Conservation (phyloP, 331 rosid species). For the Pyracantha coccinea region DNA sequence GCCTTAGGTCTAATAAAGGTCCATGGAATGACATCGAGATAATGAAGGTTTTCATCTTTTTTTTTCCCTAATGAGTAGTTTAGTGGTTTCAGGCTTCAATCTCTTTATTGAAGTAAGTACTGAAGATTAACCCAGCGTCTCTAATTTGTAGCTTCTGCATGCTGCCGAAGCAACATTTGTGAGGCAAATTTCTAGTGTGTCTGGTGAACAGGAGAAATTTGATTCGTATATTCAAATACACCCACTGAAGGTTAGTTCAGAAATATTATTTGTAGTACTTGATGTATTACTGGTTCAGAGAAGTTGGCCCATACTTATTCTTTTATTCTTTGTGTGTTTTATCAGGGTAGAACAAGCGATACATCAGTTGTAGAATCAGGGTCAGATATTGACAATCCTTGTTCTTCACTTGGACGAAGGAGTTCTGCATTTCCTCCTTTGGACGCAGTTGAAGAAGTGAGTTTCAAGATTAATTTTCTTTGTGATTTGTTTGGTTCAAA, state of each 20-base stretch:
- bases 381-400: slow-evolving; percentile 58
- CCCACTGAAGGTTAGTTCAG: slow-evolving; percentile 44
- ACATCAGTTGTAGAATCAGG: slow-evolving; percentile 55
- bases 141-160: slow-evolving; percentile 50
- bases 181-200: slow-evolving; percentile 45
- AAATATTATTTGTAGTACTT: not conserved
- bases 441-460: slow-evolving; percentile 79
- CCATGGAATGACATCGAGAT: slow-evolving; percentile 87
- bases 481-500: not conserved
- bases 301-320: not conserved
- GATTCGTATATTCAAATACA: slow-evolving; percentile 28
- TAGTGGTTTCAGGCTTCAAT: not conserved
- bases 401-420: slow-evolving; percentile 38
- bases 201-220: slow-evolving; percentile 33
- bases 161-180: slow-evolving; percentile 52
- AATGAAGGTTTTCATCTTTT: slow-evolving; percentile 50
- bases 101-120: not conserved
- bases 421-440: slow-evolving; percentile 40
- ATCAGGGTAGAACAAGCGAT: slow-evolving; percentile 55
- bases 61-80: not conserved
- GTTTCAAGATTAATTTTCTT: slow-evolving; percentile 8
- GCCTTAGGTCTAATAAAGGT: slow-evolving; percentile 76
- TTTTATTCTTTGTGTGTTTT: not conserved
- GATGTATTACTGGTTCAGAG: not conserved
- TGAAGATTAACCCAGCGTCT: slow-evolving; percentile 3